Evolutionary conservation across 176 grass and related monocot genomes (phyloP).

Genomic region (Rhynchospora breviuscula): DNA sequence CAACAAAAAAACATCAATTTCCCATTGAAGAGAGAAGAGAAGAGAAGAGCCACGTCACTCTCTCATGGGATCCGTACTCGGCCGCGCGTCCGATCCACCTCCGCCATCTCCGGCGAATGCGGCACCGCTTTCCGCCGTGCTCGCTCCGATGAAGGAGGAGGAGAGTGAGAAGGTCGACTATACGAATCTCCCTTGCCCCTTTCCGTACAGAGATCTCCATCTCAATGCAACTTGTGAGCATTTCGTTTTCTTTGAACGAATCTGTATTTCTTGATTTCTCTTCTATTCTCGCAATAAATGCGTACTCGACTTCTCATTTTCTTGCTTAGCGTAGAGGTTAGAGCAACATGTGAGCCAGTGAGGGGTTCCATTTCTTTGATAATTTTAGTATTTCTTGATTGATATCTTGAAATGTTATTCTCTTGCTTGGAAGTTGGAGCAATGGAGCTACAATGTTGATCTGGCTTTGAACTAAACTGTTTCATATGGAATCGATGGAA

Average conservation of each 20-base stretch:
- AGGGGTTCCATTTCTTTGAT: no score
- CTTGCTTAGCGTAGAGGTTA: neutral
- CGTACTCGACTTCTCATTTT: conserved; percentile 13
- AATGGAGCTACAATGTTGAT: no score
- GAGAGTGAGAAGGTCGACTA: conserved; percentile 59
- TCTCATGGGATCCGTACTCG: conserved; percentile 25
- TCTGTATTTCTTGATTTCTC: neutral
- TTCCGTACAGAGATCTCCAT: conserved; percentile 54
- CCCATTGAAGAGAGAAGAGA: neutral
- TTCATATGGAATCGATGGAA: neutral
- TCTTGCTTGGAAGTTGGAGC: no score
- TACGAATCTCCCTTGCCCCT: conserved; percentile 61
- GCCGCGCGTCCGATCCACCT: neutral
- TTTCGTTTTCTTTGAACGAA: neutral
- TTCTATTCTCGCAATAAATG: neutral
- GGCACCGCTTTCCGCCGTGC: neutral
- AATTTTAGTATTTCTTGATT: no score
- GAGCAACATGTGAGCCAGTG: neutral
- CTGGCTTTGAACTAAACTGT: neutral
- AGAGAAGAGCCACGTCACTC: neutral
- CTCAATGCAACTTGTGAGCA: conserved; percentile 59
- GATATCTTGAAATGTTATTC: no score
- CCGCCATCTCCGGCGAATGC: neutral
- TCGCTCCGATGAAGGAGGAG: neutral
- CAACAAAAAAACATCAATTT: neutral